Base-by-base conservation (phyloP, 768 basidiomycete genomes). In the Tricholoma flavovirens region DNA sequence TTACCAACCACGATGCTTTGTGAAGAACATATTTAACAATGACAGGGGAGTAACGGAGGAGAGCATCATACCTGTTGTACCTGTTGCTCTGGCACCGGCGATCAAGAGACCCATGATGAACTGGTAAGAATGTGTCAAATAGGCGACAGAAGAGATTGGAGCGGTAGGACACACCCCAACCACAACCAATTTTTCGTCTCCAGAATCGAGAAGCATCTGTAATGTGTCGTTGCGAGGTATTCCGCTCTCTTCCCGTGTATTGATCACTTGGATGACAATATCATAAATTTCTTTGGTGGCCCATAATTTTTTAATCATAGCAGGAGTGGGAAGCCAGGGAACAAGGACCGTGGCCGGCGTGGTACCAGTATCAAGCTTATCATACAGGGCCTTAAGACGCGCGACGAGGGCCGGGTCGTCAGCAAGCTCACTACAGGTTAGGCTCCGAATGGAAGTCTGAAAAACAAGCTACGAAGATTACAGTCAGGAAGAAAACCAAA, bases 91-190 rank as follows among this genome's bases (percentile, higher is more conserved):
- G 40, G 88, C 84, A n/a, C 88, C 88, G 30, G 88, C 88, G 55
- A 88, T 85, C 55, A 91, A 74, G 14, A 90, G 72, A 30, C 89
- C 88, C 84, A 90, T 89, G 57, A 88, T 86, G 68, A 91, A 90
- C 87, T 89, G 62, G 51, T 21, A 49, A 42, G 50, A 50, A 57
- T 30, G 22, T 40, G 38, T 55, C 14, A 22, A 46, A 40, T 43
- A 48, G 21, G 32, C 36, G 46, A 49, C 19, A 49, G 36, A 21
- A 40, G 58, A 57, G 57, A 22, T 46, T 21, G 52, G 26, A 21
- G 4, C 46, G 30, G n/a, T 42, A 55, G 56, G 48, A 71, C 79
- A 65, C 71, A 88, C 88, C 57, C 88, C 88, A 42, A 90, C 81
- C 51, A 90, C 78, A 43, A 84, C 77, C 53, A 83, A 69, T 59